Conservation (phyloP, 163 green algal genomes). For the Chloromonas sp. region DNA sequence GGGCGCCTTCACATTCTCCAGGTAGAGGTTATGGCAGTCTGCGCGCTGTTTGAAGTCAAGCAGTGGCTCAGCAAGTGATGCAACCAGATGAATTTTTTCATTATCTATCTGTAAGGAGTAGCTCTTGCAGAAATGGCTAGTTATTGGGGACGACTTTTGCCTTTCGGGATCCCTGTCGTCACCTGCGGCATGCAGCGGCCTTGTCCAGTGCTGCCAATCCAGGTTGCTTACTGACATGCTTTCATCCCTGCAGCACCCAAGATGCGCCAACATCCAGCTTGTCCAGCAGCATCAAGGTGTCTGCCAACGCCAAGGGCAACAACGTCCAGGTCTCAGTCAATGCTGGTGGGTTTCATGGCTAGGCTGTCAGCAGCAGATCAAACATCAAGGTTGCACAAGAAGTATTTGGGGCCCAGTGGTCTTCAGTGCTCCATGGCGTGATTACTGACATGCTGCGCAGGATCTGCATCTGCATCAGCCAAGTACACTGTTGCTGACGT, state of each 20-base stretch:
- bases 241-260: slow-evolving; percentile 5
- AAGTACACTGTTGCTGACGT: slow-evolving; percentile 25
- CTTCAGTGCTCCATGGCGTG: background rate
- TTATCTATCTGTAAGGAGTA: background rate
- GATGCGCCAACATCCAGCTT: slow-evolving; percentile 28
- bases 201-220: background rate
- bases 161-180: too few species aligned
- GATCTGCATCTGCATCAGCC: slow-evolving; percentile 10
- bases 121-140: background rate
- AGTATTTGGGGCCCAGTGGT: background rate
- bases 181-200: too few species aligned
- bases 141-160: background rate
- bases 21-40: background rate
- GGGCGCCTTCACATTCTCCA: background rate
- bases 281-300: slow-evolving; percentile 25
- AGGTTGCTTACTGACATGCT: background rate
- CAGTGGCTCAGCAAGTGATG: background rate
- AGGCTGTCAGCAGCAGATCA: background rate
- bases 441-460: background rate
- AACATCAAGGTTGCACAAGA: background rate
- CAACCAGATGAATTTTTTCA: background rate
- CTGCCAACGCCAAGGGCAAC: slow-evolving; percentile 22
- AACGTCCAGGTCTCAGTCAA: slow-evolving; percentile 20
- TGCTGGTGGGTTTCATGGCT: slow-evolving; percentile 1
- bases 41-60: background rate